Conservation (phyloP, 148 eudicot species). For the Chenopodium formosanum region DNA sequence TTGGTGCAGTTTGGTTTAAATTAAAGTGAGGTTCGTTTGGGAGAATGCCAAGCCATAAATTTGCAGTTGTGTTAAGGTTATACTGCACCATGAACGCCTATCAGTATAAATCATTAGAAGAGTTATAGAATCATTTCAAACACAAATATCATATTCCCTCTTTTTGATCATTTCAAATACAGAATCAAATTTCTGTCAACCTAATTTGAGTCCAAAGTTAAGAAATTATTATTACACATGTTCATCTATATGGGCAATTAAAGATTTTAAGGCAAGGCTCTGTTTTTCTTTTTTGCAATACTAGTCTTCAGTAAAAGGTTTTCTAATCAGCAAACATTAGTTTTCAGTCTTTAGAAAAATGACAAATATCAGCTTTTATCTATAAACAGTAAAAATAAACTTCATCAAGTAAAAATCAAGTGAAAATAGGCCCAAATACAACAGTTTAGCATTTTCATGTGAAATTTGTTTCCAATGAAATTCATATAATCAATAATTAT, state of each 20-base stretch:
- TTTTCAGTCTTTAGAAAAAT: not conserved
- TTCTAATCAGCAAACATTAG: not conserved
- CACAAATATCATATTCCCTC: not conserved
- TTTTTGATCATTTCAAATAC: not conserved
- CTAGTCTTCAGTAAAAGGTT: not conserved
- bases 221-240: not conserved
- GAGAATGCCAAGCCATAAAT: no score
- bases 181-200: not conserved
- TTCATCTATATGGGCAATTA: not conserved
- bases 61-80: no score
- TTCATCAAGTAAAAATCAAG: not conserved
- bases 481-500: not conserved
- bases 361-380: not conserved
- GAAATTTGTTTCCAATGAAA: not conserved
- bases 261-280: not conserved
- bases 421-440: not conserved
- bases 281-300: not conserved
- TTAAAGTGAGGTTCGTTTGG: no score
- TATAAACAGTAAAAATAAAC: not conserved
- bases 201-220: not conserved
- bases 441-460: not conserved
- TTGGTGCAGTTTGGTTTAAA: no score
- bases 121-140: not conserved
- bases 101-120: not conserved
- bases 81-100: not conserved